These are phyloP conservation scores for Rhizoclosmatium sp. DNA, from an alignment of 192 early-diverging fungal species.

Conservation along the genomic window DNA sequence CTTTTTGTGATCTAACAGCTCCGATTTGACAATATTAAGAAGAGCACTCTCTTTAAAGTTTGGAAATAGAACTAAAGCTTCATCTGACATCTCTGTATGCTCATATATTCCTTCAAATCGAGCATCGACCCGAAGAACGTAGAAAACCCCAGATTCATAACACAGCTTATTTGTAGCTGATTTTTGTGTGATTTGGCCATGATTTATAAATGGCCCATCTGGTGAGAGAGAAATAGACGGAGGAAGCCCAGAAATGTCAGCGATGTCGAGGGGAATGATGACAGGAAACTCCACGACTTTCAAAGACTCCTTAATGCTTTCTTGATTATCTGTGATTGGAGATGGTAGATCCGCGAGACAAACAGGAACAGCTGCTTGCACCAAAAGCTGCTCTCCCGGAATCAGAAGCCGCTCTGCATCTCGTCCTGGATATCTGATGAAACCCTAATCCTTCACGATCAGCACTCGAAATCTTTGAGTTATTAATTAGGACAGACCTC, in stretches of 20 bases:
- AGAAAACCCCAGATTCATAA: background rate
- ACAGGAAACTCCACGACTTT: background rate
- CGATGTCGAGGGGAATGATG: background rate
- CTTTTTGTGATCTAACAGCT: background rate
- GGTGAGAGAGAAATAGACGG: background rate
- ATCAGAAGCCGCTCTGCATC: background rate
- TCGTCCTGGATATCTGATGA: background rate
- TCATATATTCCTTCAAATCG: background rate
- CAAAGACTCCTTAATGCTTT: background rate
- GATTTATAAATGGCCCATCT: background rate
- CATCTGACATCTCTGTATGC: background rate
- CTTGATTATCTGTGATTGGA: background rate
- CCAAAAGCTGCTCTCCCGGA: background rate
- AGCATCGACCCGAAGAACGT: background rate
- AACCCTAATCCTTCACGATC: background rate
- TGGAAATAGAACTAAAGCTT: background rate
- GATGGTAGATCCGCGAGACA: background rate
- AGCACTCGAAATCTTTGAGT: too few relatives aligned
- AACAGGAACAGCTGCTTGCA: background rate
- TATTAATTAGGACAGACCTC: background rate
- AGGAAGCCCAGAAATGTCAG: background rate
- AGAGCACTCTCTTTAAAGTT: background rate
- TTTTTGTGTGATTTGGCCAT: background rate
- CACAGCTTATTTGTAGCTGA: background rate
- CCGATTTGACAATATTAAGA: background rate